Evolutionary conservation across 306 rosid genomes (phyloP).

Genomic region (Dalbergia cultrata): DNA sequence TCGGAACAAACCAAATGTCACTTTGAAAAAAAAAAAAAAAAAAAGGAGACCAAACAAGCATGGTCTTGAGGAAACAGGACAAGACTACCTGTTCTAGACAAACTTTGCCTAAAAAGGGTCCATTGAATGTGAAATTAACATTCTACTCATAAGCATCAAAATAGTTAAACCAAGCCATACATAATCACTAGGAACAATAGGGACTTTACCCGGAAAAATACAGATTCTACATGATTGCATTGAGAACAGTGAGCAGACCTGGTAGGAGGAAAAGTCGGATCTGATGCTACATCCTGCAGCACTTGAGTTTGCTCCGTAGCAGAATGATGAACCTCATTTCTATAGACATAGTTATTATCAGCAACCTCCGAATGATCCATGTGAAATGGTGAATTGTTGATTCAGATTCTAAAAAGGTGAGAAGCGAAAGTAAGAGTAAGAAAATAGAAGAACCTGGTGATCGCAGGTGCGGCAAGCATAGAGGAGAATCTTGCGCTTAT

Average conservation of each 20-base stretch:
- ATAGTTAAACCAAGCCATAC: background rate
- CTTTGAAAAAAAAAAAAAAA: no score
- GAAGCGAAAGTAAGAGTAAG: background rate
- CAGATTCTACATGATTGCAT: constrained; percentile 94
- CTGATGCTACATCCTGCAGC: constrained; percentile 81
- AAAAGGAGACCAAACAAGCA: no score
- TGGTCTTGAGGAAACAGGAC: no score
- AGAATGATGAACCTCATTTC: constrained; percentile 80
- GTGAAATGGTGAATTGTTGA: no score
- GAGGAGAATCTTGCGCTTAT: constrained; percentile 69
- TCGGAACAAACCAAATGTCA: no score
- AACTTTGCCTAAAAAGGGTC: no score
- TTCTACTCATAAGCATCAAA: constrained; percentile 7
- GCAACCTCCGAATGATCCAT: constrained; percentile 70
- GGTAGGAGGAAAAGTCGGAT: constrained; percentile 93
- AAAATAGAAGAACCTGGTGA: constrained; percentile 63
- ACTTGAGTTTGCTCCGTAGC: constrained; percentile 74
- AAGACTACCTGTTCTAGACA: no score
- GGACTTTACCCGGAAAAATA: constrained; percentile 75
- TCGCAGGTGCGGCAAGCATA: constrained; percentile 83
- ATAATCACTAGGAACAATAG: constrained; percentile 11
- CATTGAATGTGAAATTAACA: background rate
- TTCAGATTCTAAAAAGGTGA: no score
- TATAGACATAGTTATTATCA: constrained; percentile 73
- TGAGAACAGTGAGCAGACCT: constrained; percentile 80